These are phyloP conservation scores for Salvia sclarea DNA, from an alignment of 305 asterid species.

Conservation along the genomic window DNA sequence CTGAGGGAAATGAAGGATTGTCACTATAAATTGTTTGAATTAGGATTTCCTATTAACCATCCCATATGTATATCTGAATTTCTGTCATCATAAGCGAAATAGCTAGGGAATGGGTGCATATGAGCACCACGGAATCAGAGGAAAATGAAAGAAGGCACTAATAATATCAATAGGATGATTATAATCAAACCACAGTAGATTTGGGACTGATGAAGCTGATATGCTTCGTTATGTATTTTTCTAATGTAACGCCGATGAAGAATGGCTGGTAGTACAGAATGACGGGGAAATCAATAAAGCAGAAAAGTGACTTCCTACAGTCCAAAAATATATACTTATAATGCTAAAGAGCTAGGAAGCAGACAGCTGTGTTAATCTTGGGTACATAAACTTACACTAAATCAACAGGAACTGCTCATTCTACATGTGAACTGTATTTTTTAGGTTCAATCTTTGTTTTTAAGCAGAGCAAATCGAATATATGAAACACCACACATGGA, in stretches of 20 bases:
- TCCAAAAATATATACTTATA: no score
- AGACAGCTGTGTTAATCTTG: neutral
- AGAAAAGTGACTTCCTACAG: neutral
- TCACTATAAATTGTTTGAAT: no score
- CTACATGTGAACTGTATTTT: neutral
- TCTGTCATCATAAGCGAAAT: neutral
- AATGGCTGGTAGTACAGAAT: neutral
- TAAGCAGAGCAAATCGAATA: conserved; percentile 12
- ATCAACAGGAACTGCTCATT: neutral
- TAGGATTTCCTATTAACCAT: neutral
- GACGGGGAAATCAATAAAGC: neutral
- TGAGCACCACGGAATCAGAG: neutral
- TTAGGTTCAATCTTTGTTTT: neutral
- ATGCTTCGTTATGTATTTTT: neutral
- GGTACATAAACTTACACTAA: neutral
- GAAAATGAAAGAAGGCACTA: neutral
- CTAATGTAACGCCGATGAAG: neutral
- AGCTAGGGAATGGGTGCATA: neutral
- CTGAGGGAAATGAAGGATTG: neutral
- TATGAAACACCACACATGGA: neutral
- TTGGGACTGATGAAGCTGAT: neutral
- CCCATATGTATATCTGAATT: neutral
- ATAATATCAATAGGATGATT: neutral
- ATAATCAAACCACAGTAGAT: neutral
- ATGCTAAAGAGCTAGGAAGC: neutral